Evolutionary conservation across 768 basidiomycete species (phyloP), one percentile per base, ranked within the genome.

Genomic region (Podaxis sp.): DNA sequence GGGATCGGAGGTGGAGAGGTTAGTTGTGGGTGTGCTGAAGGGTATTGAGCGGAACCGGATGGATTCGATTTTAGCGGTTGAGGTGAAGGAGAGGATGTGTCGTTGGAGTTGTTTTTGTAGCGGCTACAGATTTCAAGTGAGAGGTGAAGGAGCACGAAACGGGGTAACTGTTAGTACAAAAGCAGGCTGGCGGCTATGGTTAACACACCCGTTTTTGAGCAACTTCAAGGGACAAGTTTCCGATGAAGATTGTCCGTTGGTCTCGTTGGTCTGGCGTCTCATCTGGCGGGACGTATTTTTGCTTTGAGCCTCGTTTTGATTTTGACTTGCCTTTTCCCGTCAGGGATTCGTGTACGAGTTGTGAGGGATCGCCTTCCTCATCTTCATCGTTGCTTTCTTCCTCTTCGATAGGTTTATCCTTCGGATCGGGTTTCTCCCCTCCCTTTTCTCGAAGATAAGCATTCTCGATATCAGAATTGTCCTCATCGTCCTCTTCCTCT

Each of bases 41-140:
- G 95, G 89, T 55, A 97, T 84, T 15, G 95, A 97, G 57, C 96
- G 93, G 80, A 96, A 97, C 48, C 96, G 93, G 26, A 87, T 83
- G 4, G 95, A 95, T 70, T 99, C 96, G 66, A 97, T 89, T 77
- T 91, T 93, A 57, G 92, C 87, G 0, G 80, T 75, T 2, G 92
- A 87, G 13, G 92, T 80, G 65, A 85, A 82, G 0, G 88, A 76
- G 24, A 94, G 79, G 65, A 98, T 82, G 71, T 96, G 92, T 28
- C 84, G 82, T 64, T 87, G 87, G 30, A 99, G 78, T 66, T 87
- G 84, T 72, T 94, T 95, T 66, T 87, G 84, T 19, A 87, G 70
- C 9, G 89, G 81, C 95, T 97, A 67, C 2, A 26, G n/a, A 33
- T 13, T 44, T 64, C 28, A 64, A 57, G 26, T 53, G 15, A 42